Evolutionary conservation across 768 basidiomycete species (phyloP).

Genomic region (Ramaria sp.): DNA sequence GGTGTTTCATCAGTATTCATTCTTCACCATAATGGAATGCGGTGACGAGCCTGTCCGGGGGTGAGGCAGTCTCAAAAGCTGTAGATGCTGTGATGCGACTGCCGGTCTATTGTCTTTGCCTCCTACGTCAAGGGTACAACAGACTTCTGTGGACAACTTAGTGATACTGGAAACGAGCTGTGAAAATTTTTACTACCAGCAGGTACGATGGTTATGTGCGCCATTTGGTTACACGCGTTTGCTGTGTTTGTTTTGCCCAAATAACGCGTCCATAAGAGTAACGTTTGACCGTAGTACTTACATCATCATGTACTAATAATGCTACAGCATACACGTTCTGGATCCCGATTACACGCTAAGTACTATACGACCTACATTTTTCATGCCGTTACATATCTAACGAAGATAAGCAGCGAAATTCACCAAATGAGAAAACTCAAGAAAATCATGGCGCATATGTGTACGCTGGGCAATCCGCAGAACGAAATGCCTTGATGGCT

Average conservation of each 20-base stretch:
- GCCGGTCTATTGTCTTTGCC: neutral
- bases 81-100: neutral
- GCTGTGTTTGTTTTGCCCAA: neutral
- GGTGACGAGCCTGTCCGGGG: conserved; percentile 64
- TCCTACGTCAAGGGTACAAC: neutral
- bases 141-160: neutral
- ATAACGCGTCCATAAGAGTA: conserved; percentile 5
- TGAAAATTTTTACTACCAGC: neutral
- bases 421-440: neutral
- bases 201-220: neutral
- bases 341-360: neutral
- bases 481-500: neutral
- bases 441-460: neutral
- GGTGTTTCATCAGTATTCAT: neutral
- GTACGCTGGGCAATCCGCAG: neutral
- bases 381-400: neutral
- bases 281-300: neutral
- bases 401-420: too few relatives aligned
- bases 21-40: neutral
- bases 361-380: neutral
- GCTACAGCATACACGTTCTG: neutral
- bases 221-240: neutral
- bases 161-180: neutral
- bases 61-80: conserved; percentile 66
- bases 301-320: too few relatives aligned